Evolutionary conservation across 441 rosid species (phyloP), one percentile per base, ranked within the genome.

Genomic region (Croton laevigatus): DNA sequence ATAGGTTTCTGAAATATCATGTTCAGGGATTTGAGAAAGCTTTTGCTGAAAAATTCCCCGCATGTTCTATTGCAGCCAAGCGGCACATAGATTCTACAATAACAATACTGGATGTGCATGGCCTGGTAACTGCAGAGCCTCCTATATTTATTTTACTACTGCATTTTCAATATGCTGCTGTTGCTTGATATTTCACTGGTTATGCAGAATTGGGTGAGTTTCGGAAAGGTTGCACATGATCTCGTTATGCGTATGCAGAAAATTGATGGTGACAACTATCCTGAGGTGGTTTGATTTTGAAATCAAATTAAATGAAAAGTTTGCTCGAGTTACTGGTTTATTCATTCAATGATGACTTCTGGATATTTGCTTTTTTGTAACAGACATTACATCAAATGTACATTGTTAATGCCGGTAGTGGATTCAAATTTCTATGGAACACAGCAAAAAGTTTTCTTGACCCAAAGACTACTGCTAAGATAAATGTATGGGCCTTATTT

Each of bases 181-280:
- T 68, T 34, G 23, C 67, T 68, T 53, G 64, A 36, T 34, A 49
- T 74, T 49, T 75, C 63, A 74, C 32, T 76, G 46, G 67, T 74
- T 65, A 13, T 79, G 78, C 91, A 94, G 98, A 91, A 86, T 74
- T 84, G 88, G 83, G 79, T 91, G 88, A 88, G 86, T 81, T 88
- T 90, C 45, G 87, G 94, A 76, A 94, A 90, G 84, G 53, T 82
- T 76, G 97, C 98, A 58, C 91, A 88, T 77, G 98, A 91, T 73
- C 87, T 90, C 72, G 89, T 94, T 19, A 86, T 91, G 94, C 89
- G 87, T 61, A 86, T 94, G 76, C 98, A 94, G 85, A 94, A 94
- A 79, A 88, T 91, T 73, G 98, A 94, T 54, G 93, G 97, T 27
- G 98, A 91, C 74, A 94, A 94, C 89, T 94, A 94, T 70, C 98